Evolutionary conservation across 2,329 filamentous ascomycete genomes (phyloP).

Genomic region (Coniochaeta hoffmannii): DNA sequence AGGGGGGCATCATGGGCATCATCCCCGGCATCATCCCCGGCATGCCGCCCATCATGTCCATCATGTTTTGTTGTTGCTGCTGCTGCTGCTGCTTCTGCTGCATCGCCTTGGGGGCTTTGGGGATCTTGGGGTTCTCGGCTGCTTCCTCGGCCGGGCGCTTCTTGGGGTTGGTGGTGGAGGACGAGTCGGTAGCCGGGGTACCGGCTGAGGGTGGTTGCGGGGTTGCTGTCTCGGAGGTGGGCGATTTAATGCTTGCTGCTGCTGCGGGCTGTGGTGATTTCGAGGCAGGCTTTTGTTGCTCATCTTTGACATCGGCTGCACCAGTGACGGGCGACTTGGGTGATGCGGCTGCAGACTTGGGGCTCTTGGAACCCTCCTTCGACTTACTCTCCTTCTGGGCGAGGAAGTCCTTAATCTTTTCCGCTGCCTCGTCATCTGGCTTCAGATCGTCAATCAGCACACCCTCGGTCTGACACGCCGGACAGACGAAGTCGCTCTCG

Average conservation of each 20-base stretch:
- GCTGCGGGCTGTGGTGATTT: constrained; percentile 17
- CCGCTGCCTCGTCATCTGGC: constrained; percentile 68
- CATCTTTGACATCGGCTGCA: constrained; percentile 30
- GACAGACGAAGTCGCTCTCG: constrained; percentile 95
- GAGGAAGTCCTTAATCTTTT: constrained; percentile 70
- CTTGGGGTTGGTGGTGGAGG: constrained; percentile 53
- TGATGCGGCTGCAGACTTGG: constrained; percentile 9
- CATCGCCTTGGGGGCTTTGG: constrained; percentile 60
- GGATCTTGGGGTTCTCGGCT: constrained; percentile 55
- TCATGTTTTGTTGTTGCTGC: constrained; percentile 33
- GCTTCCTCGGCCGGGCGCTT: constrained; percentile 78
- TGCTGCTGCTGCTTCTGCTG: constrained; percentile 44
- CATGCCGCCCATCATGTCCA: constrained; percentile 37
- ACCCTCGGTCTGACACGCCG: constrained; percentile 81
- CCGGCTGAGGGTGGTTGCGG: constrained; percentile 16
- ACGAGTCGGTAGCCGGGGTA: constrained; percentile 14
- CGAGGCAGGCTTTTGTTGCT: constrained; percentile 23
- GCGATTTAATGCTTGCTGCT: constrained; percentile 19
- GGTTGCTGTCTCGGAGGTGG: constrained; percentile 16
- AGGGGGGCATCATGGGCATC: constrained; percentile 28
- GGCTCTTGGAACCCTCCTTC: constrained; percentile 39
- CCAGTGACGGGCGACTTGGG: constrained; percentile 23
- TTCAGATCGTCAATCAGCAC: constrained; percentile 89
- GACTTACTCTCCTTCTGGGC: constrained; percentile 35
- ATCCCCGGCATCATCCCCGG: constrained; percentile 27